Conservation (phyloP, 2,329 filamentous ascomycete species). For the Penicillium sp. region DNA sequence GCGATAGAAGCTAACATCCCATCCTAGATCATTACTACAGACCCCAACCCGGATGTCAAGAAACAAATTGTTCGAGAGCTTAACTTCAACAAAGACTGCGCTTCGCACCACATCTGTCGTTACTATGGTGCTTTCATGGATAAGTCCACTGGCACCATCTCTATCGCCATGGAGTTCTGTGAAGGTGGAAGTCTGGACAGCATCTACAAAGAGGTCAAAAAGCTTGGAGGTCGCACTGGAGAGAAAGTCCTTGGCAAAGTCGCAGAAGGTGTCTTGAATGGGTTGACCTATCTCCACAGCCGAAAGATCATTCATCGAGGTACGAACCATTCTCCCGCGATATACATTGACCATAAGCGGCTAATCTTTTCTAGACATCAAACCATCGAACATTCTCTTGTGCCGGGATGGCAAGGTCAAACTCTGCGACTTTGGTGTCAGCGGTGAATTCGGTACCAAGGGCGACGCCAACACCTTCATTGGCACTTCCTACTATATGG, state of each 20-base stretch:
- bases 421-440: slow-evolving; percentile 97
- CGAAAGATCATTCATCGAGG: slow-evolving; percentile 94
- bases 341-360: neutral
- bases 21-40: slow-evolving; percentile 87
- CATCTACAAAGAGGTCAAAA: slow-evolving; percentile 96
- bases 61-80: slow-evolving; percentile 97
- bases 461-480: slow-evolving; percentile 99
- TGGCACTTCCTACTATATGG: slow-evolving; percentile 99
- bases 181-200: slow-evolving; percentile 94
- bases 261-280: slow-evolving; percentile 89
- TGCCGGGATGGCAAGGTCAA: slow-evolving; percentile 93
- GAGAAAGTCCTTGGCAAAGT: slow-evolving; percentile 98
- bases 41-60: slow-evolving; percentile 96
- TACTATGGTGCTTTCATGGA: slow-evolving; percentile 98
- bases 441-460: slow-evolving; percentile 96
- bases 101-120: slow-evolving; percentile 91
- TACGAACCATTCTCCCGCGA: slow-evolving; percentile 27
- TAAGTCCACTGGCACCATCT: slow-evolving; percentile 92
- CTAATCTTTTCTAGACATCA: slow-evolving; percentile 67
- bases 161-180: slow-evolving; percentile 98
- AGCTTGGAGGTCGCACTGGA: slow-evolving; percentile 87
- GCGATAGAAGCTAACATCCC: slow-evolving; percentile 19
- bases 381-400: slow-evolving; percentile 93
- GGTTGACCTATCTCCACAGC: slow-evolving; percentile 89
- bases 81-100: slow-evolving; percentile 96